phyloP scores from a whole-genome alignment of 345 rosid genomes.

The Linum tenue region DNA sequence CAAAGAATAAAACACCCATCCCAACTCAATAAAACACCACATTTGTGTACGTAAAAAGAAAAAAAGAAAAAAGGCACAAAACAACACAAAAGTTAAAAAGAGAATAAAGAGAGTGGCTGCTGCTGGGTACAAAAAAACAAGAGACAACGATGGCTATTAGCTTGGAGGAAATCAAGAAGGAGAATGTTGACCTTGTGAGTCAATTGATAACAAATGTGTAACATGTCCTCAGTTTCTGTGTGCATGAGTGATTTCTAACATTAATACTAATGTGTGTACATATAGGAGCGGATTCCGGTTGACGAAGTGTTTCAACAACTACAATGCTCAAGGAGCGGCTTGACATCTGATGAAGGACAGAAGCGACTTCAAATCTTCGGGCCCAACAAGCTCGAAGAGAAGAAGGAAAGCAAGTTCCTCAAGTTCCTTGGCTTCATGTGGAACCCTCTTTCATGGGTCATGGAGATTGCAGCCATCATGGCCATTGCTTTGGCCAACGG shows the following conservation, averaged over 20 bases:
- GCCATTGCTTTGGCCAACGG: slow-evolving; percentile 79
- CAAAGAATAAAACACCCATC: background rate
- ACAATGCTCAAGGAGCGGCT: slow-evolving; percentile 70
- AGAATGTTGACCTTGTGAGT: slow-evolving; percentile 22
- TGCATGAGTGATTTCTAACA: background rate
- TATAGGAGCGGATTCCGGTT: slow-evolving; percentile 70
- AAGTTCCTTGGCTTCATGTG: slow-evolving; percentile 88
- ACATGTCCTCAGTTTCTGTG: background rate
- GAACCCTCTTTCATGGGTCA: slow-evolving; percentile 93
- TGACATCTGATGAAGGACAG: slow-evolving; percentile 62
- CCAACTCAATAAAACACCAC: too few species aligned
- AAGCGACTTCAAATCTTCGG: slow-evolving; percentile 73
- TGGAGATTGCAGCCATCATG: slow-evolving; percentile 87
- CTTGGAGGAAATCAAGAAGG: slow-evolving; percentile 23
- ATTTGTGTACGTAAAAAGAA: too few species aligned
- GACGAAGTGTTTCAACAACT: slow-evolving; percentile 81
- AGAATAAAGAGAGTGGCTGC: background rate
- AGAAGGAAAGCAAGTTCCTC: slow-evolving; percentile 56
- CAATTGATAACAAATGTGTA: background rate
- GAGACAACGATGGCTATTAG: background rate
- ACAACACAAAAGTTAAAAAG: background rate
- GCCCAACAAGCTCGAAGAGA: slow-evolving; percentile 92
- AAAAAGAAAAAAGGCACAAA: background rate
- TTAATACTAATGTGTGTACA: background rate
- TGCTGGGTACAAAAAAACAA: background rate